A percentile compares a stretch with the other conserved stretches of the same genome.
phyloP scores from a whole-genome alignment of 2,329 filamentous ascomycete genomes.

The Thielaviopsis musarum region DNA sequence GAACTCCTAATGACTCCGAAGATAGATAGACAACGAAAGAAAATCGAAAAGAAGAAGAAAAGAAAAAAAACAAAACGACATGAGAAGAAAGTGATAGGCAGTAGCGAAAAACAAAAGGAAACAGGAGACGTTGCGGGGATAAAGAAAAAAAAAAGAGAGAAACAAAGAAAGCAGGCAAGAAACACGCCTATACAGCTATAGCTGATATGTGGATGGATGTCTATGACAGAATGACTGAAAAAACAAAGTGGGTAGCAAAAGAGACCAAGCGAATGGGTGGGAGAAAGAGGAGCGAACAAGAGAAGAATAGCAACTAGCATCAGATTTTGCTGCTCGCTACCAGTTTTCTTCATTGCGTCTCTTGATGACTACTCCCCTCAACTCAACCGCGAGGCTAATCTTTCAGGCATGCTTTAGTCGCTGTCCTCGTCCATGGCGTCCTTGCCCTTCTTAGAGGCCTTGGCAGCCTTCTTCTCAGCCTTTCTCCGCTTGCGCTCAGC shows the following conservation, averaged over 20 bases:
- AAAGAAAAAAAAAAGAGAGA: background rate
- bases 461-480: constrained; percentile 42
- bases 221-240: background rate
- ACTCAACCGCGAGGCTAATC: background rate
- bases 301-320: background rate
- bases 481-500: constrained; percentile 42
- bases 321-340: too few species aligned
- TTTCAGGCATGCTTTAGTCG: constrained; percentile 22
- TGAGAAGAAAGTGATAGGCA: background rate
- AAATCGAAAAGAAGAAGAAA: background rate
- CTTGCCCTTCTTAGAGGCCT: constrained; percentile 37
- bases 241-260: background rate
- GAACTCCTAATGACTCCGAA: background rate
- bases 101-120: background rate
- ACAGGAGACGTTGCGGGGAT: background rate
- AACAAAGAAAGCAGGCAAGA: background rate
- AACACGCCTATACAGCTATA: background rate
- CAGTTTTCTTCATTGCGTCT: background rate
- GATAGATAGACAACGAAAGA: background rate
- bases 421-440: constrained; percentile 36
- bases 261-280: background rate
- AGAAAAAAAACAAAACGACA: background rate
- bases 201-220: background rate
- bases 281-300: background rate
- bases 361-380: background rate